Conservation (phyloP, 352 stramenopile genomes). For the Pythium plurisporium region DNA sequence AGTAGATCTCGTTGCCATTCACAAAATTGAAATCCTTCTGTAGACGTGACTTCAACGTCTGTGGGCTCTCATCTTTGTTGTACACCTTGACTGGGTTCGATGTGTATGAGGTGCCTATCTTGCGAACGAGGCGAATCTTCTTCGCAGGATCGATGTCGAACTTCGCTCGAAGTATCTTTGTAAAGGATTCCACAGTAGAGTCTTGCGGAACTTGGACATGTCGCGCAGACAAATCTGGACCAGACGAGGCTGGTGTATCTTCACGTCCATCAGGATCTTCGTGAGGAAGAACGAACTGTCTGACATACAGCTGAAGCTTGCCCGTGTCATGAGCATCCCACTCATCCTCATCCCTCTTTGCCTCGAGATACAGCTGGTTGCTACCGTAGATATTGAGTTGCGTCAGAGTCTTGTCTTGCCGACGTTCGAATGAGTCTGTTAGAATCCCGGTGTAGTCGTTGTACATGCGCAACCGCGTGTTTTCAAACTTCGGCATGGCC, state of each 20-base stretch:
- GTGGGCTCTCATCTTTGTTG: conserved; percentile 43
- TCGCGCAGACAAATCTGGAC: conserved; percentile 33
- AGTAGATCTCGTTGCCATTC: conserved; percentile 70
- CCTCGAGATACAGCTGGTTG: conserved; percentile 69
- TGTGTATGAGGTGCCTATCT: conserved; percentile 62
- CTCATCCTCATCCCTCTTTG: conserved; percentile 49
- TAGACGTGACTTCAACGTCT: conserved; percentile 38
- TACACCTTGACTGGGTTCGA: conserved; percentile 58
- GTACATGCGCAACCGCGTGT: conserved; percentile 63
- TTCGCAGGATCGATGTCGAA: conserved; percentile 36
- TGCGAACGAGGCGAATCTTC: conserved; percentile 63
- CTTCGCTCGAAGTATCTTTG: conserved; percentile 42
- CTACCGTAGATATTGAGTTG: conserved; percentile 64
- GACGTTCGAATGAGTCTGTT: conserved; percentile 54
- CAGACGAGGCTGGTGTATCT: not conserved
- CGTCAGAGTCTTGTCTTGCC: conserved; percentile 48
- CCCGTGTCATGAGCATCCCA: conserved; percentile 64
- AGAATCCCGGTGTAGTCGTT: conserved; percentile 75
- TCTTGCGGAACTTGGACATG: conserved; percentile 68
- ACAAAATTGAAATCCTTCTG: conserved; percentile 62
- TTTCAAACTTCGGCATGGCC: conserved; percentile 41
- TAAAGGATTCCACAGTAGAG: conserved; percentile 47
- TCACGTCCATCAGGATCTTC: conserved; percentile 8
- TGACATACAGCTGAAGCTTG: conserved; percentile 71
- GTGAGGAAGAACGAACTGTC: conserved; percentile 38